Percentiles rank a stretch among this genome's conserved stretches.
phyloP scores from a whole-genome alignment of 768 basidiomycete genomes.

The Lentinus brumalis region DNA sequence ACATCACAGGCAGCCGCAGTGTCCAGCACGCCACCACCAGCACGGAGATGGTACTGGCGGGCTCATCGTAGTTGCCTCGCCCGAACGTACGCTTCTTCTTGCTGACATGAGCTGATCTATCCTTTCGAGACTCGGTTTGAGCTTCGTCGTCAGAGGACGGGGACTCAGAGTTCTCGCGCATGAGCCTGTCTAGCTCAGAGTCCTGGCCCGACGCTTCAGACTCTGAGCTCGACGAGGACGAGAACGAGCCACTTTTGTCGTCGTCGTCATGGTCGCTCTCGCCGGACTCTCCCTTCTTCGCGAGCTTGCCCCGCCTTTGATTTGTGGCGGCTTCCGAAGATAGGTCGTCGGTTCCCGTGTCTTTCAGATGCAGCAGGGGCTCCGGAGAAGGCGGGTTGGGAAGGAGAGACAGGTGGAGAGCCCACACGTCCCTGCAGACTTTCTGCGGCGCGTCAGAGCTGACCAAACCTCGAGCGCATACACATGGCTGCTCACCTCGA shows the following conservation, averaged over 20 bases:
- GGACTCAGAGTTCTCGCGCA: conserved; percentile 41
- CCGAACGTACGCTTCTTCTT: conserved; percentile 26
- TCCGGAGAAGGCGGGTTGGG: conserved; percentile 63
- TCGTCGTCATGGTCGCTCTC: not conserved
- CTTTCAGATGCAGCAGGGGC: conserved; percentile 52
- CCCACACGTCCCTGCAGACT: conserved; percentile 82
- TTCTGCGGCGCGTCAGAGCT: conserved; percentile 42
- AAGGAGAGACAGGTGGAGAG: conserved; percentile 65
- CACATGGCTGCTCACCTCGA: conserved; percentile 58
- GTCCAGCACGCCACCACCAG: conserved; percentile 80
- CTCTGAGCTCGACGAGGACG: conserved; percentile 31
- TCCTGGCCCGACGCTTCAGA: conserved; percentile 35
- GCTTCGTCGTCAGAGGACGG: conserved; percentile 32
- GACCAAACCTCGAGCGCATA: not conserved
- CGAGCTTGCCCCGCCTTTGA: not conserved
- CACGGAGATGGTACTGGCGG: conserved; percentile 61
- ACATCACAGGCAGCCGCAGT: conserved; percentile 73
- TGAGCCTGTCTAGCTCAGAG: conserved; percentile 42
- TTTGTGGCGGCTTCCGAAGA: not conserved
- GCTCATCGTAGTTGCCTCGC: conserved; percentile 42
- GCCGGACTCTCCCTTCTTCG: not conserved
- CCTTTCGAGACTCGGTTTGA: not conserved
- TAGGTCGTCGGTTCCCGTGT: conserved; percentile 13
- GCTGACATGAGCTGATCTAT: not conserved
- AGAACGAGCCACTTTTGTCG: conserved; percentile 34